These are phyloP conservation scores for Colletotrichum sp. DNA, from an alignment of 2,329 filamentous ascomycete genomes.

Conservation along the genomic window DNA sequence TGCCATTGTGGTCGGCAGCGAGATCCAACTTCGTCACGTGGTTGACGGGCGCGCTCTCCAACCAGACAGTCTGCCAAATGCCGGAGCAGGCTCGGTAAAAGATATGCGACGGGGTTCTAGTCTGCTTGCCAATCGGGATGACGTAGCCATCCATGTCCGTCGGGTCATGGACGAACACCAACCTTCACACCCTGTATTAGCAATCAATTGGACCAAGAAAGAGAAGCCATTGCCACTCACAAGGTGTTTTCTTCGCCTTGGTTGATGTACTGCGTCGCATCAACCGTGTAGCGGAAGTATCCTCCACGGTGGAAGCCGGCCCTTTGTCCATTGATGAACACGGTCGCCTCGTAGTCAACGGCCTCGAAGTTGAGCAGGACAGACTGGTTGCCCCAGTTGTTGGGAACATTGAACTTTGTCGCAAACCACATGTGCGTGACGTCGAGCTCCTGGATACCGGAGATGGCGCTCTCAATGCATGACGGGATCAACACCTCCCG, in stretches of 20 bases:
- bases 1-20: conserved; percentile 59
- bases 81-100: conserved; percentile 77
- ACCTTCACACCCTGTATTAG: conserved; percentile 36
- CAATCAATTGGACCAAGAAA: background rate
- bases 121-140: conserved; percentile 72
- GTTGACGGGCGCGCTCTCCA: conserved; percentile 64
- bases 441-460: conserved; percentile 49
- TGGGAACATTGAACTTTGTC: conserved; percentile 55
- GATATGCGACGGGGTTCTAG: conserved; percentile 61
- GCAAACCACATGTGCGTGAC: conserved; percentile 53
- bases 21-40: conserved; percentile 66
- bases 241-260: conserved; percentile 56
- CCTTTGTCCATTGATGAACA: conserved; percentile 62
- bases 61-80: conserved; percentile 78
- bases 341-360: conserved; percentile 61
- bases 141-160: conserved; percentile 61
- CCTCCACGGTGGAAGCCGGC: conserved; percentile 63
- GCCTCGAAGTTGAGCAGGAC: conserved; percentile 63
- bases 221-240: conserved; percentile 37
- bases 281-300: conserved; percentile 65
- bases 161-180: conserved; percentile 71
- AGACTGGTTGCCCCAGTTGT: conserved; percentile 46
- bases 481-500: conserved; percentile 48
- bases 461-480: conserved; percentile 51
- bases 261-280: conserved; percentile 54